These are phyloP conservation scores for Nemania serpens DNA, from an alignment of 2,329 filamentous ascomycete genomes.

Conservation along the genomic window DNA sequence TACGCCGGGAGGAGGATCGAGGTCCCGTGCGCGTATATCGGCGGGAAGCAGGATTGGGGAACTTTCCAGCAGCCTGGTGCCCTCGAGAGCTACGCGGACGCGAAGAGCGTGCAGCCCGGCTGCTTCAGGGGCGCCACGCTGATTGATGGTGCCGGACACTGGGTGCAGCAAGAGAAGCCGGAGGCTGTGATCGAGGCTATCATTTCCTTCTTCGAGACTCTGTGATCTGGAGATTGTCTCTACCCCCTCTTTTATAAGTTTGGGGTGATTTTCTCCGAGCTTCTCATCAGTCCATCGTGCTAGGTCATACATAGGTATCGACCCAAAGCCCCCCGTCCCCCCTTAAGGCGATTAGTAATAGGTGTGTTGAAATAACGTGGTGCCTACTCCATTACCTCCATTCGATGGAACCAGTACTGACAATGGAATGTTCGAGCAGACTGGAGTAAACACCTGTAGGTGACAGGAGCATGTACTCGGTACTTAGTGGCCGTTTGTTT, in stretches of 20 bases:
- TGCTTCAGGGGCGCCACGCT: slow-evolving; percentile 58
- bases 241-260: no score
- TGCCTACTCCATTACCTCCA: no score
- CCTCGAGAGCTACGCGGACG: slow-evolving; percentile 58
- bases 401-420: no score
- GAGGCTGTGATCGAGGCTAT: slow-evolving; percentile 49
- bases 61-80: slow-evolving; percentile 70
- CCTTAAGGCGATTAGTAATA: no score
- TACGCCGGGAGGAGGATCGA: slow-evolving; percentile 66
- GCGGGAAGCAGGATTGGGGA: slow-evolving; percentile 67
- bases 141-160: slow-evolving; percentile 68
- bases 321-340: no score
- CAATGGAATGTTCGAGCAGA: no score
- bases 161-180: slow-evolving; percentile 70
- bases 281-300: background rate
- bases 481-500: no score
- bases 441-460: no score
- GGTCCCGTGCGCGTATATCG: slow-evolving; percentile 65
- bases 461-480: no score
- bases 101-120: slow-evolving; percentile 49
- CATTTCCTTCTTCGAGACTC: slow-evolving; percentile 33
- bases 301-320: no score
- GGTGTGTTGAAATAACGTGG: no score
- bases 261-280: no score
- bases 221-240: slow-evolving; percentile 18